Conservation (phyloP, 73 alveolate species). For the Tetrahymena elliotti region DNA sequence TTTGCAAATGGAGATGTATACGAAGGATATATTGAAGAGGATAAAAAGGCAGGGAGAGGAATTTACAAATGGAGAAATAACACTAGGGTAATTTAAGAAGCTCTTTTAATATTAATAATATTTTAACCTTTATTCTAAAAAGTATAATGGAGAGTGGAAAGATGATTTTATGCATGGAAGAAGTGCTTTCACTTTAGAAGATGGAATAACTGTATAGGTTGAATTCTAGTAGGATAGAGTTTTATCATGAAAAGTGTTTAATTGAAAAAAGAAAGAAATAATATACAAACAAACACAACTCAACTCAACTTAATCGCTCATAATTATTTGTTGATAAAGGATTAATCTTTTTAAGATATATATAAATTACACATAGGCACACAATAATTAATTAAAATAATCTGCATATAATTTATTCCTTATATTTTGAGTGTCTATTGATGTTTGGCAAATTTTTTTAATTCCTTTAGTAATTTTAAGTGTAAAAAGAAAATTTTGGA, state of each 20-base stretch:
- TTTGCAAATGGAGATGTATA: constrained; percentile 47
- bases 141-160: neutral
- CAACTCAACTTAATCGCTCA: neutral
- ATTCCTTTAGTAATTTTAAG: no score
- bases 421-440: no score
- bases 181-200: neutral
- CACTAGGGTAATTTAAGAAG: neutral
- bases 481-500: no score
- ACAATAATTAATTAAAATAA: no score
- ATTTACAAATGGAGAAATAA: constrained; percentile 27
- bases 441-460: no score
- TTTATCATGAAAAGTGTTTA: neutral
- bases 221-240: neutral
- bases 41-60: constrained; percentile 40
- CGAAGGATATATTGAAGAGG: constrained; percentile 40
- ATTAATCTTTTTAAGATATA: no score
- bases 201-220: neutral
- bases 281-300: neutral
- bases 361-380: no score
- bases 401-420: no score
- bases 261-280: neutral
- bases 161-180: neutral
- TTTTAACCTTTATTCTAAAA: no score
- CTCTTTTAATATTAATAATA: neutral
- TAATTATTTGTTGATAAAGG: no score